Evolutionary conservation across 1,139 yeast species (phyloP).

Genomic region (Pichia sp.): DNA sequence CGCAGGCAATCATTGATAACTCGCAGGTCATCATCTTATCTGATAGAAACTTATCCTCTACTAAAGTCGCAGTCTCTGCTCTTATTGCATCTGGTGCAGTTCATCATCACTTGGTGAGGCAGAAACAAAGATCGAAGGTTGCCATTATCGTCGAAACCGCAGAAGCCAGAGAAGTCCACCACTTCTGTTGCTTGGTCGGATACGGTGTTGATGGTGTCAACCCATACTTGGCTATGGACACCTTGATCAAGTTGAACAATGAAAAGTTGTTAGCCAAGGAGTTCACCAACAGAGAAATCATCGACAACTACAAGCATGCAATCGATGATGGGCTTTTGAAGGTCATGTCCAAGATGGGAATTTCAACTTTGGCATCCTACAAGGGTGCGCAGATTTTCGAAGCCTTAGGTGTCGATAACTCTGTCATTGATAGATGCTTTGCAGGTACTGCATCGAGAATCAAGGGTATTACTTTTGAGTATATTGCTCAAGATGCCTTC

Average conservation of each 20-base stretch:
- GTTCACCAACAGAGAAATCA: constrained; percentile 54
- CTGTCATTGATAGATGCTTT: constrained; percentile 92
- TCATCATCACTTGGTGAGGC: constrained; percentile 93
- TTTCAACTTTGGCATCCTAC: constrained; percentile 92
- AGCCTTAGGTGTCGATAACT: constrained; percentile 91
- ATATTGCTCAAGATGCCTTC: constrained; percentile 94
- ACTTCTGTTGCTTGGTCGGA: constrained; percentile 88
- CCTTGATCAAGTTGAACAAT: constrained; percentile 75
- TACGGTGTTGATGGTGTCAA: constrained; percentile 96
- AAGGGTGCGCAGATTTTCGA: constrained; percentile 99
- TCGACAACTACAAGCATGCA: constrained; percentile 76
- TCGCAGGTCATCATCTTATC: constrained; percentile 72
- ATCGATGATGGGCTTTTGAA: constrained; percentile 88
- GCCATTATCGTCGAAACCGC: constrained; percentile 90
- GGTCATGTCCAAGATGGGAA: constrained; percentile 99
- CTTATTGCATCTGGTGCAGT: constrained; percentile 94
- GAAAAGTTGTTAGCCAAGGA: constrained; percentile 69
- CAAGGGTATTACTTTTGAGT: constrained; percentile 91
- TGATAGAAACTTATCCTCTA: constrained; percentile 59
- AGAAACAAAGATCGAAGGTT: constrained; percentile 93
- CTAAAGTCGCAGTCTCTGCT: constrained; percentile 80
- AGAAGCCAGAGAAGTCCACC: constrained; percentile 97
- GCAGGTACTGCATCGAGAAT: constrained; percentile 97
- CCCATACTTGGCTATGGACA: constrained; percentile 91
- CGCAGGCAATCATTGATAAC: constrained; percentile 74